Conservation (phyloP, 352 stramenopile species). For the Phytophthora quininea region DNA sequence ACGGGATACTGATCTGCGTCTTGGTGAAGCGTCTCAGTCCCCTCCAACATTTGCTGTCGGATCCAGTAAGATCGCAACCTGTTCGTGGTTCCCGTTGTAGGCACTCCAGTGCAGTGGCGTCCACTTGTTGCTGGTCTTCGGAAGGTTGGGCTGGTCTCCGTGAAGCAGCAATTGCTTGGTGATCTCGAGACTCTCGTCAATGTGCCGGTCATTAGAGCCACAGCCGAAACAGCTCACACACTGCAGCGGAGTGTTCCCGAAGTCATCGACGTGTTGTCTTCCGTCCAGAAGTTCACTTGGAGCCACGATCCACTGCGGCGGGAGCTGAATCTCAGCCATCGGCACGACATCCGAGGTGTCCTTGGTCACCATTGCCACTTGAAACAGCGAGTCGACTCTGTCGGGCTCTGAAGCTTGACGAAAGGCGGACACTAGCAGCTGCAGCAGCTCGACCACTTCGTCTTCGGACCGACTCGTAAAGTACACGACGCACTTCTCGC, state of each 20-base stretch:
- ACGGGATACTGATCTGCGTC: constrained; percentile 61
- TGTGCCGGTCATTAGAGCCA: constrained; percentile 58
- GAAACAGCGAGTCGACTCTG: constrained; percentile 29
- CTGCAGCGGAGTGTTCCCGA: constrained; percentile 81
- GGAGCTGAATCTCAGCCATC: constrained; percentile 54
- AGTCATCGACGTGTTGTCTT: constrained; percentile 63
- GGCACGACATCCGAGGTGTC: constrained; percentile 48
- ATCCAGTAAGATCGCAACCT: constrained; percentile 61
- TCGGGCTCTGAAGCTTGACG: not conserved
- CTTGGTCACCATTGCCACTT: constrained; percentile 56
- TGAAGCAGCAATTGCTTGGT: constrained; percentile 59
- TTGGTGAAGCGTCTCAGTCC: constrained; percentile 16
- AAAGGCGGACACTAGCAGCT: constrained; percentile 34
- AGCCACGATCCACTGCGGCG: constrained; percentile 40
- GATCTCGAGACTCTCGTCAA: constrained; percentile 72
- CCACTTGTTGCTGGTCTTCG: constrained; percentile 74
- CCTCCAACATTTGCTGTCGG: constrained; percentile 22
- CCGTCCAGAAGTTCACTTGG: constrained; percentile 57
- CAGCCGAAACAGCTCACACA: constrained; percentile 84
- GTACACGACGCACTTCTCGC: constrained; percentile 61
- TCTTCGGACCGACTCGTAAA: constrained; percentile 62
- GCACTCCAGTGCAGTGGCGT: constrained; percentile 77
- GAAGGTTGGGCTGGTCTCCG: constrained; percentile 73
- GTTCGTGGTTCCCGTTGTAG: constrained; percentile 78
- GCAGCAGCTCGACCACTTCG: constrained; percentile 52